phyloP scores from a whole-genome alignment of 2,329 filamentous ascomycete genomes.

The Anthostomella pinea region DNA sequence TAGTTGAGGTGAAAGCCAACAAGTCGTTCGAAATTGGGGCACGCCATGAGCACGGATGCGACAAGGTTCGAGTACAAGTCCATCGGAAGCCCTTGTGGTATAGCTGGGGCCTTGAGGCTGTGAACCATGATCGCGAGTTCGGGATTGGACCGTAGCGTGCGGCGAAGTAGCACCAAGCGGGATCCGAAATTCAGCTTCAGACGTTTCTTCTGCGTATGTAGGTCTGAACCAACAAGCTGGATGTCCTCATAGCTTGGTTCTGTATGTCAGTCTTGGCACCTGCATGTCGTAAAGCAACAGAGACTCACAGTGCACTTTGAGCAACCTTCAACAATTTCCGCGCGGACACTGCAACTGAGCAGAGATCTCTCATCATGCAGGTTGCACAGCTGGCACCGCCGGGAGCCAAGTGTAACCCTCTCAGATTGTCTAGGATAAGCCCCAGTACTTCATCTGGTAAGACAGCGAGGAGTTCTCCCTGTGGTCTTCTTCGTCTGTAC shows the following conservation, averaged over 20 bases:
- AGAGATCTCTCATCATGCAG: constrained; percentile 63
- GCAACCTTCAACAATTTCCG: constrained; percentile 53
- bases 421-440: constrained; percentile 53
- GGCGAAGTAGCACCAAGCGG: constrained; percentile 54
- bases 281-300: background rate
- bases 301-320: constrained; percentile 47
- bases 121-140: constrained; percentile 55
- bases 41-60: constrained; percentile 61
- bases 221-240: constrained; percentile 57
- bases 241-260: constrained; percentile 55
- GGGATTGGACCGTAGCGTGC: constrained; percentile 53
- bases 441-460: constrained; percentile 59
- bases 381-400: constrained; percentile 56
- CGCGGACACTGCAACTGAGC: constrained; percentile 47
- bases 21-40: constrained; percentile 61
- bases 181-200: constrained; percentile 52
- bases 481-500: constrained; percentile 34
- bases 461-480: constrained; percentile 52
- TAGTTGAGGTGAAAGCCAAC: constrained; percentile 53
- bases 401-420: constrained; percentile 46
- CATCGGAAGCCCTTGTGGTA: constrained; percentile 37
- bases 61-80: constrained; percentile 57
- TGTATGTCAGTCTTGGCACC: constrained; percentile 7
- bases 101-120: constrained; percentile 53
- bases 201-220: constrained; percentile 53